These are phyloP conservation scores for Speleostelium caveatum DNA, from an alignment of 78 protist genomes.

Conservation along the genomic window DNA sequence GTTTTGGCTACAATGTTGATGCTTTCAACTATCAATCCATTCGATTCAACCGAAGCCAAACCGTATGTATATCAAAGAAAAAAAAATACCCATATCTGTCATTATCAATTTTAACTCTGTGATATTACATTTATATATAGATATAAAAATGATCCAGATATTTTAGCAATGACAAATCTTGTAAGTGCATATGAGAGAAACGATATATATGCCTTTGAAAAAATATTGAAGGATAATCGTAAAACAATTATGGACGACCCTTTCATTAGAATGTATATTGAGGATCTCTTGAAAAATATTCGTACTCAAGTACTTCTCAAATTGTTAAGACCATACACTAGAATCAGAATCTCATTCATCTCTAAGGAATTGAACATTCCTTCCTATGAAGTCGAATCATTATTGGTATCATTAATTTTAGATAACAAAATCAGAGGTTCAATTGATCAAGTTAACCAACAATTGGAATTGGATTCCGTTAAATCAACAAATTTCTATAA, in stretches of 20 bases:
- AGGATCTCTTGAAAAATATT: slow-evolving; percentile 87
- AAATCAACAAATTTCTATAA: slow-evolving; percentile 72
- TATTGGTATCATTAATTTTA: slow-evolving; percentile 92
- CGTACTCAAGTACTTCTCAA: slow-evolving; percentile 92
- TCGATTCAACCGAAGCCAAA: slow-evolving; percentile 95
- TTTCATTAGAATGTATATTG: slow-evolving; percentile 91
- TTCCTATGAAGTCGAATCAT: slow-evolving; percentile 91
- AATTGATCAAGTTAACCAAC: slow-evolving; percentile 92
- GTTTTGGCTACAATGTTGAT: slow-evolving; percentile 96
- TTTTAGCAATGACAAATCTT: slow-evolving; percentile 94
- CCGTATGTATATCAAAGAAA: slow-evolving; percentile 81
- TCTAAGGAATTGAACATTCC: slow-evolving; percentile 88
- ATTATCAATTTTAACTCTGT: too few species aligned
- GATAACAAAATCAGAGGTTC: slow-evolving; percentile 89
- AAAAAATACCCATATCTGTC: slow-evolving; percentile 1
- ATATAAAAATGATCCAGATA: slow-evolving; percentile 96
- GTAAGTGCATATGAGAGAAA: slow-evolving; percentile 84
- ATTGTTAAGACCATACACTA: slow-evolving; percentile 95
- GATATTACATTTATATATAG: neutral
- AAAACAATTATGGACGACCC: slow-evolving; percentile 92
- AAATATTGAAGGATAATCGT: slow-evolving; percentile 85
- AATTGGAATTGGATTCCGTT: slow-evolving; percentile 70
- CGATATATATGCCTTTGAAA: slow-evolving; percentile 92
- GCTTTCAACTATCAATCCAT: slow-evolving; percentile 92
- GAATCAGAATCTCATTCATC: slow-evolving; percentile 90